Evolutionary conservation across 768 basidiomycete species (phyloP).

Genomic region (Ephemerocybe angulata): DNA sequence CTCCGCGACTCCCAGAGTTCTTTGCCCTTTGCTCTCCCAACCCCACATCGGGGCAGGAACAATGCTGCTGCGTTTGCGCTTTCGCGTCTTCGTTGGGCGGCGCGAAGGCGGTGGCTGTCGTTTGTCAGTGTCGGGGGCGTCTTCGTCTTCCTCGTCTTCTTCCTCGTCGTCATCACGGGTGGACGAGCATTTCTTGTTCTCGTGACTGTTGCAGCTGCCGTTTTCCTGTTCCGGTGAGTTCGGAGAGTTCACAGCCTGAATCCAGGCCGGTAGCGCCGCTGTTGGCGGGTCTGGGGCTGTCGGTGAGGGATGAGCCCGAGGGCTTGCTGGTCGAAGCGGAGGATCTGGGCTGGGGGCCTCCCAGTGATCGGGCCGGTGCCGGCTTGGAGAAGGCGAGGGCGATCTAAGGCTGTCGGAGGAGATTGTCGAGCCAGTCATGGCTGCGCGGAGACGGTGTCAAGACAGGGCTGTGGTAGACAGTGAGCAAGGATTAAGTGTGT

Average conservation of each 20-base stretch:
- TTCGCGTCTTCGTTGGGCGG: conserved; percentile 15
- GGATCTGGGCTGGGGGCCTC: conserved; percentile 14
- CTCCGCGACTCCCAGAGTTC: conserved; percentile 30
- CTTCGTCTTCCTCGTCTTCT: conserved; percentile 25
- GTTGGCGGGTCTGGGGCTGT: conserved; percentile 17
- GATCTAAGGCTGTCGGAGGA: conserved; percentile 66
- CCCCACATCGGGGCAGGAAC: conserved; percentile 85
- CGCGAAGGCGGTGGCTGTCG: conserved; percentile 10
- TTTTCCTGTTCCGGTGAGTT: conserved; percentile 73
- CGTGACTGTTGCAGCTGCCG: conserved; percentile 12
- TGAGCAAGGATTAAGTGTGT: conserved; percentile 15
- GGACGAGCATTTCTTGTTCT: no score
- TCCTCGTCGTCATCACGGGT: conserved; percentile 14
- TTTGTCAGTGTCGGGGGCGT: conserved; percentile 23
- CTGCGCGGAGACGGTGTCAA: conserved; percentile 14
- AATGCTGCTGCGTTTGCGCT: conserved; percentile 60
- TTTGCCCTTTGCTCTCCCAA: conserved; percentile 59
- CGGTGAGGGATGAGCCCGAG: conserved; percentile 15
- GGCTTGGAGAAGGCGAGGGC: conserved; percentile 62
- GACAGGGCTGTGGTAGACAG: conserved; percentile 25
- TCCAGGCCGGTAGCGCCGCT: conserved; percentile 35
- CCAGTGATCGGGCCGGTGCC: conserved; percentile 13
- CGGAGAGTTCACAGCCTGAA: conserved; percentile 74
- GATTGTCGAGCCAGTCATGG: conserved; percentile 56
- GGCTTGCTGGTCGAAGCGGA: conserved; percentile 23